Evolutionary conservation across 169 alveolate genomes (phyloP).

Genomic region (Plasmodium inui): DNA sequence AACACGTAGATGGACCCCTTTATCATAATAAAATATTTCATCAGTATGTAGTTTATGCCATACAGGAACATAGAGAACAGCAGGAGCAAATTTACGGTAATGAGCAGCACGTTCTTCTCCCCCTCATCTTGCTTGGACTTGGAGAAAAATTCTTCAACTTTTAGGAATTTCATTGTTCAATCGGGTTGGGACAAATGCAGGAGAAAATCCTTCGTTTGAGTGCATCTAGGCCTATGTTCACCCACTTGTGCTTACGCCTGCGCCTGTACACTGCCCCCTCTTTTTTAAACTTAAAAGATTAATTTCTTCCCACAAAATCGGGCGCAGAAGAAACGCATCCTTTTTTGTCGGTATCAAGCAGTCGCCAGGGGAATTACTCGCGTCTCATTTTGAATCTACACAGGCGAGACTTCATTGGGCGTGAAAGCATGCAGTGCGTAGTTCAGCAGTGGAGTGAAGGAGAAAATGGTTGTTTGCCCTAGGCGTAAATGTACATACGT

Average conservation of each 20-base stretch:
- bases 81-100: constrained; percentile 25
- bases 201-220: not conserved
- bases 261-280: not conserved
- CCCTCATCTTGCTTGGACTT: not conserved
- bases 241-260: not conserved
- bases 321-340: not conserved
- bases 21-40: constrained; percentile 68
- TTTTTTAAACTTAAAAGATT: not conserved
- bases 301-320: not conserved
- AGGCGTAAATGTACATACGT: not conserved
- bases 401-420: not conserved
- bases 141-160: not conserved
- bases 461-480: not conserved
- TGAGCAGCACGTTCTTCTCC: not conserved
- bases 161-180: constrained; percentile 21
- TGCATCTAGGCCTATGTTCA: not conserved
- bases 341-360: not conserved
- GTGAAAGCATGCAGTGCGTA: not conserved
- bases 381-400: not conserved
- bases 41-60: constrained; percentile 63
- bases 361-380: not conserved
- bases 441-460: not conserved
- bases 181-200: not conserved
- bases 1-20: constrained; percentile 59
- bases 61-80: constrained; percentile 62